These are phyloP conservation scores for Colletotrichum costaricense DNA, from an alignment of 2,329 filamentous ascomycete genomes.

Conservation along the genomic window DNA sequence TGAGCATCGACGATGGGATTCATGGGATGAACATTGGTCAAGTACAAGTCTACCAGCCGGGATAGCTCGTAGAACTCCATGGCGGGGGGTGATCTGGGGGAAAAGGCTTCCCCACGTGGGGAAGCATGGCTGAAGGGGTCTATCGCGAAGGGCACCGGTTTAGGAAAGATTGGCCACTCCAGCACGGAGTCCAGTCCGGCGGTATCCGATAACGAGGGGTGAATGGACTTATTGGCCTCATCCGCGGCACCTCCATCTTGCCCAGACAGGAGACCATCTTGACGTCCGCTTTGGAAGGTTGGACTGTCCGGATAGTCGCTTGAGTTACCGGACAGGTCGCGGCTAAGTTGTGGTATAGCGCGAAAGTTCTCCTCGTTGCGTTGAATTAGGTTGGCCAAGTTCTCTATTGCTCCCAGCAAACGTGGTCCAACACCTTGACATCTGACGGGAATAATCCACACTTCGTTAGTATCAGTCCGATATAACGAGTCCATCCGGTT, in stretches of 20 bases:
- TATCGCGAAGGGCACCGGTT: slow-evolving; percentile 30
- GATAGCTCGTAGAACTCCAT: slow-evolving; percentile 33
- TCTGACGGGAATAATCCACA: neutral
- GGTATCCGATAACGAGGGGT: slow-evolving; percentile 14
- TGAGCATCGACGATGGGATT: slow-evolving; percentile 27
- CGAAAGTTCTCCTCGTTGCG: slow-evolving; percentile 33
- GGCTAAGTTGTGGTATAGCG: slow-evolving; percentile 31
- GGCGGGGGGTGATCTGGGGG: slow-evolving; percentile 20
- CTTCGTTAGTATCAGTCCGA: slow-evolving; percentile 15
- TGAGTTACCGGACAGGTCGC: slow-evolving; percentile 29
- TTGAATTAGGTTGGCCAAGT: slow-evolving; percentile 32
- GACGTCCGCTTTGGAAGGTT: slow-evolving; percentile 3
- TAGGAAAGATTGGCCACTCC: slow-evolving; percentile 32
- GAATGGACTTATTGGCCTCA: neutral
- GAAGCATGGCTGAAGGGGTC: slow-evolving; percentile 24
- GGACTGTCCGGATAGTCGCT: slow-evolving; percentile 32
- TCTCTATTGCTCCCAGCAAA: slow-evolving; percentile 30
- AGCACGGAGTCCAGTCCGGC: slow-evolving; percentile 34
- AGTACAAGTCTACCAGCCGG: slow-evolving; percentile 21
- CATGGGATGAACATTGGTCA: slow-evolving; percentile 29
- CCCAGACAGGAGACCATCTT: neutral
- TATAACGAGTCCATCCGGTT: neutral
- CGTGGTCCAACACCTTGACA: slow-evolving; percentile 32
- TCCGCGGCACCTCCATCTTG: neutral
- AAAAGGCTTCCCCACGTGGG: slow-evolving; percentile 20